Base-by-base conservation (phyloP, 1,284 basidiomycete species). In the Chalciporus piperatoides region DNA sequence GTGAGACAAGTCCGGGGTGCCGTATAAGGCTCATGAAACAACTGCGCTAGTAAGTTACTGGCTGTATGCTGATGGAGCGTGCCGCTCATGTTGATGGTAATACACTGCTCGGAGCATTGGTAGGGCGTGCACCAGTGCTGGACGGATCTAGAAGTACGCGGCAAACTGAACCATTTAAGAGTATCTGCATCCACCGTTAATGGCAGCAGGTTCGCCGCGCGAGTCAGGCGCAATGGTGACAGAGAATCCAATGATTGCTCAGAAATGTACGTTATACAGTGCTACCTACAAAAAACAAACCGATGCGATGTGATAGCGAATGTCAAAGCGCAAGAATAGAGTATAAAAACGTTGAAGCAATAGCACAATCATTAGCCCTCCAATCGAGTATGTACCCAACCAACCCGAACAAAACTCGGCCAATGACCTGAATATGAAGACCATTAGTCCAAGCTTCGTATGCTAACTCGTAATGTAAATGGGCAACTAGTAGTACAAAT, bases 381-480 rank as follows among this genome's bases (percentile, higher is more conserved):
- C 51, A 44, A 64, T 56, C 67, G 56, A 67, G 56, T 57, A 65
- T 58, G 51, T 60, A 54, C 47, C 55, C 40, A 60, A 56, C 58
- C 52, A 60, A 59, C 45, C 61, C 44, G 50, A 64, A 55, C 61
- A 55, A 61, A 40, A 52, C 59, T 65, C 53, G 63, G 47, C 55
- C 52, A 62, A 56, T 57, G 61, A 60, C 40, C 62, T 52, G 54
- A 54, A 53, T 57, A 52, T 42, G 42, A 48, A 52, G 27, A 53
- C 44, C 38, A 66, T 69, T 69, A 69, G 63, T 65, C 67, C 66
- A 60, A 53, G 32, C 46, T 54, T 58, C 56, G 46, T 69, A 69
- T 55, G 51, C 56, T 68, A 69, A 55, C 58, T 46, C 44, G 58
- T 70, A 66, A 51, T 51, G 65, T 66, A 66, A 68, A 68, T 64